These are phyloP conservation scores for Scenedesmus sp. DNA, from an alignment of 163 green algal genomes.

Conservation along the genomic window DNA sequence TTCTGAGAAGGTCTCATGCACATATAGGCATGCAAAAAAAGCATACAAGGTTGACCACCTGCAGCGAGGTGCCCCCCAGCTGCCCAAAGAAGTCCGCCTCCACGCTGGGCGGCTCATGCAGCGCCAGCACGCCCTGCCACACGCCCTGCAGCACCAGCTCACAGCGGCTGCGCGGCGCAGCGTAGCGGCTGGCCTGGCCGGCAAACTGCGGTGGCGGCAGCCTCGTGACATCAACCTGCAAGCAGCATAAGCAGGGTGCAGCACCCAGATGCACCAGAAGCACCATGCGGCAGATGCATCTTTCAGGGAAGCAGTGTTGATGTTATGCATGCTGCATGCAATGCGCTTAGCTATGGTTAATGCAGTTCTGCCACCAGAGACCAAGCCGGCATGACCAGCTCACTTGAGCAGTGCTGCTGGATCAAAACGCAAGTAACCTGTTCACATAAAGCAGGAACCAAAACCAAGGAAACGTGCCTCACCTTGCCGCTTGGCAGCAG, in stretches of 20 bases:
- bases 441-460: too few species aligned
- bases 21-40: too few species aligned
- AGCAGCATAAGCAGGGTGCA: too few species aligned
- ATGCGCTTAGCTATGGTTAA: neutral
- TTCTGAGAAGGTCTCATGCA: too few species aligned
- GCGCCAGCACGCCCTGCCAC: neutral
- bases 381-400: neutral
- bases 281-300: too few species aligned
- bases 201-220: neutral
- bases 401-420: neutral
- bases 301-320: too few species aligned
- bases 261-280: too few species aligned
- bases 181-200: neutral
- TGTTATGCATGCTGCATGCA: too few species aligned
- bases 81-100: too few species aligned
- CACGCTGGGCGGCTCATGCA: neutral
- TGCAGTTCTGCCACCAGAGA: neutral
- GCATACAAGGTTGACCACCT: too few species aligned
- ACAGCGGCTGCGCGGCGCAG: neutral
- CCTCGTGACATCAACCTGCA: slow-evolving; percentile 56
- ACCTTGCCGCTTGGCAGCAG: slow-evolving; percentile 72
- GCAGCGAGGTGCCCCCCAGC: too few species aligned
- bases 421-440: neutral
- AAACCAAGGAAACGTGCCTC: too few species aligned
- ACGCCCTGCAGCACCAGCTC: neutral